phyloP scores from a whole-genome alignment of 2,329 filamentous ascomycete species.

The Claviceps paspali region DNA sequence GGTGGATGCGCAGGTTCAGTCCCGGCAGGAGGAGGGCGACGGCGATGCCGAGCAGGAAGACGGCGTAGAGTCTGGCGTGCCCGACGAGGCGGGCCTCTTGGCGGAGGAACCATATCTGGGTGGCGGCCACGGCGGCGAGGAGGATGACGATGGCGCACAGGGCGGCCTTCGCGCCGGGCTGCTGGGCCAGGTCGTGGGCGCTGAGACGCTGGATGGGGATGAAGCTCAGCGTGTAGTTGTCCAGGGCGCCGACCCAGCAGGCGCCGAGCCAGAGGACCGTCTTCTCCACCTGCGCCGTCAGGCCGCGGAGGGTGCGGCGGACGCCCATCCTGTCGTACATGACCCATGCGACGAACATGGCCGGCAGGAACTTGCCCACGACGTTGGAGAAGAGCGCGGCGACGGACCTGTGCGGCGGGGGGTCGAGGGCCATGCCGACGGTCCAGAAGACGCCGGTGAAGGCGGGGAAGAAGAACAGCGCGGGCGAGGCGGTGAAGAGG shows the following conservation, averaged over 20 bases:
- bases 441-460: constrained; percentile 81
- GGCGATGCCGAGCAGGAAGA: constrained; percentile 52
- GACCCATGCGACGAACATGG: constrained; percentile 74
- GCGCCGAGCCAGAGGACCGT: constrained; percentile 78
- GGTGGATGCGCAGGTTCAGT: constrained; percentile 77
- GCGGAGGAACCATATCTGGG: constrained; percentile 75
- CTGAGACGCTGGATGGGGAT: constrained; percentile 92
- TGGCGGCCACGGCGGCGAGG: constrained; percentile 50
- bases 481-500: constrained; percentile 64
- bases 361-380: constrained; percentile 70
- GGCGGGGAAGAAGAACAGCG: constrained; percentile 69
- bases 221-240: constrained; percentile 89
- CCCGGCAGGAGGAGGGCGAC: constrained; percentile 58
- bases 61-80: constrained; percentile 63
- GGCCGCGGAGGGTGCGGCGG: constrained; percentile 50
- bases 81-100: constrained; percentile 66
- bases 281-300: constrained; percentile 80
- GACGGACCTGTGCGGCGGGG: constrained; percentile 53
- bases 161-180: constrained; percentile 77
- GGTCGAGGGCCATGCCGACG: constrained; percentile 78
- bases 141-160: constrained; percentile 62
- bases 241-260: constrained; percentile 80
- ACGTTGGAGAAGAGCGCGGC: constrained; percentile 62
- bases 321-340: constrained; percentile 75
- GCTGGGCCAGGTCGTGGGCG: constrained; percentile 70